Conservation (phyloP, 2,329 filamentous ascomycete genomes). For the Clarireedia hainanense region DNA sequence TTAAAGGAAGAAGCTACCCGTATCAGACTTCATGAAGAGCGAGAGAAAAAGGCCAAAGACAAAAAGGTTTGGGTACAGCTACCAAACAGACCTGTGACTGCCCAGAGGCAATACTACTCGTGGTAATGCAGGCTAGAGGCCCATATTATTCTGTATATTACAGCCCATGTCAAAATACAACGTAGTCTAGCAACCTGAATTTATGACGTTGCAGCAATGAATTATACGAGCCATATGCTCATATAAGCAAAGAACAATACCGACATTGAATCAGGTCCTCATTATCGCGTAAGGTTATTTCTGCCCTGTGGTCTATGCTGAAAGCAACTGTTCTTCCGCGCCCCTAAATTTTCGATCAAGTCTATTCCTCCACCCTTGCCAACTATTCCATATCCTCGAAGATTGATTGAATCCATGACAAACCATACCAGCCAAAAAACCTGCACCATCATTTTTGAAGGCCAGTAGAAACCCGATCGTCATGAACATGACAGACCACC, state of each 20-base stretch:
- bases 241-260: too few species aligned
- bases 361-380: constrained; percentile 10
- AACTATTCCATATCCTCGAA: constrained; percentile 12
- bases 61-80: constrained; percentile 80
- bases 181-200: too few species aligned
- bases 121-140: constrained; percentile 53
- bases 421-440: constrained; percentile 73
- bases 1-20: constrained; percentile 92
- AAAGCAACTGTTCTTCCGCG: constrained; percentile 9
- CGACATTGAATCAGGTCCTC: not conserved
- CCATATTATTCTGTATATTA: constrained; percentile 2
- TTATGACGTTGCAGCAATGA: too few species aligned
- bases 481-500: constrained; percentile 86
- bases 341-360: constrained; percentile 8
- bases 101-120: constrained; percentile 82
- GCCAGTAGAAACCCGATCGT: constrained; percentile 76
- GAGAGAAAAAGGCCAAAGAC: constrained; percentile 64
- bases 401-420: constrained; percentile 61
- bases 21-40: constrained; percentile 71
- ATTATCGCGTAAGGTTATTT: not conserved
- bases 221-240: too few species aligned
- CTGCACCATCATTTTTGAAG: constrained; percentile 84
- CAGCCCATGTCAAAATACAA: too few species aligned
- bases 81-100: constrained; percentile 75
- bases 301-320: not conserved